These are phyloP conservation scores for Physcia stellaris DNA, from an alignment of 495 filamentous ascomycete species.

Conservation along the genomic window DNA sequence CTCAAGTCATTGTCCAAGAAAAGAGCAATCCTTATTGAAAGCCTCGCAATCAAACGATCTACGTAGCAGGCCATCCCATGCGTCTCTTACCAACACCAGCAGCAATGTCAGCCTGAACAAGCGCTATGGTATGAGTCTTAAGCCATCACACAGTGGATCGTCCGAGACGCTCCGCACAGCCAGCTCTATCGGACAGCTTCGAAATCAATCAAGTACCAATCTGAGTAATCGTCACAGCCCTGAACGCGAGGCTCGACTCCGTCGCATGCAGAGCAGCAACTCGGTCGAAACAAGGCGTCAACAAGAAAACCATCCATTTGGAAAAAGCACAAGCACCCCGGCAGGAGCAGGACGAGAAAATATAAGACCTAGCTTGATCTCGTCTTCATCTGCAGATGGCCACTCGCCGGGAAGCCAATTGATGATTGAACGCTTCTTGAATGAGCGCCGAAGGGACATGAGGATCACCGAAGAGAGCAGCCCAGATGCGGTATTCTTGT, in stretches of 20 bases:
- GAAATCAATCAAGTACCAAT: neutral
- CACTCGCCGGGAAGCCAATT: constrained; percentile 3
- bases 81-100: constrained; percentile 3
- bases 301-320: no score
- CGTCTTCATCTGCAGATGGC: no score
- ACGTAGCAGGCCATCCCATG: constrained; percentile 1
- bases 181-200: neutral
- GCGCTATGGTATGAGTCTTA: neutral
- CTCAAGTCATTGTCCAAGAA: neutral
- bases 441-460: constrained; percentile 8
- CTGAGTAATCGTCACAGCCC: constrained; percentile 6
- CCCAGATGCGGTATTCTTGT: constrained; percentile 10
- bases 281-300: no score
- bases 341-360: neutral
- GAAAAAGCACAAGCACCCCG: neutral
- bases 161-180: neutral
- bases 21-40: neutral
- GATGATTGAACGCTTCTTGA: constrained; percentile 14
- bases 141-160: neutral
- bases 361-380: no score
- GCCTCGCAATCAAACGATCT: neutral
- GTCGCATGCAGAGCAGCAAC: constrained; percentile 12
- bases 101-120: neutral
- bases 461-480: constrained; percentile 9
- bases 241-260: constrained; percentile 14